phyloP scores from a whole-genome alignment of 345 rosid species.

The Bruguiera sexangula region DNA sequence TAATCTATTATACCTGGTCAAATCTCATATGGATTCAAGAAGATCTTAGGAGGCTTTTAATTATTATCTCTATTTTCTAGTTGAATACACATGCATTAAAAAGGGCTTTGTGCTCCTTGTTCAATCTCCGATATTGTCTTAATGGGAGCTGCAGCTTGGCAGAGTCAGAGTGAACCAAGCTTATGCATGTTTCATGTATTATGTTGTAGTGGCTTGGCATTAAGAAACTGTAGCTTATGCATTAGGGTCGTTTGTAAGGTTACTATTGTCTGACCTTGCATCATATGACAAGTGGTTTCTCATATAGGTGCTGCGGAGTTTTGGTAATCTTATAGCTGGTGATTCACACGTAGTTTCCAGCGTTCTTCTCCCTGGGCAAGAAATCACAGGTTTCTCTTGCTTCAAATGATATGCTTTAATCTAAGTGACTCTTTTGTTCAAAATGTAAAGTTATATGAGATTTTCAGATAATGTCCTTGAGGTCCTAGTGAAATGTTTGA shows the following conservation, averaged over 20 bases:
- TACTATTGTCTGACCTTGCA: conserved; percentile 13
- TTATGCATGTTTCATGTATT: no score
- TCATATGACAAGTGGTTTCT: conserved; percentile 18
- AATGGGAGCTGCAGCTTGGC: no score
- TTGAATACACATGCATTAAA: no score
- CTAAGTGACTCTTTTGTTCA: conserved; percentile 10
- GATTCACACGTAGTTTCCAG: conserved; percentile 63
- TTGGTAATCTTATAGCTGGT: conserved; percentile 90
- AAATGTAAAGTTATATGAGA: conserved; percentile 18
- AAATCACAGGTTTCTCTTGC: conserved; percentile 52
- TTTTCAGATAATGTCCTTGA: conserved; percentile 54
- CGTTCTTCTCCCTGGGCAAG: conserved; percentile 57
- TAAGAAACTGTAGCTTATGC: not conserved
- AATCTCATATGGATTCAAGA: conserved; percentile 4
- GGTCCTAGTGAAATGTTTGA: conserved; percentile 79
- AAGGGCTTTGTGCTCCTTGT: no score
- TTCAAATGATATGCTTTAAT: conserved; percentile 13
- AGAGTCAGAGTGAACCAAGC: no score
- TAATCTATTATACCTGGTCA: not conserved
- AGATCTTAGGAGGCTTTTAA: not conserved
- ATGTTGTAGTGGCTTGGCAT: no score
- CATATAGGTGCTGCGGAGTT: conserved; percentile 71
- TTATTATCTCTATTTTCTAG: not conserved
- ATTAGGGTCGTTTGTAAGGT: not conserved
- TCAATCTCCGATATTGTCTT: no score